Conservation (phyloP, 352 stramenopile species). For the Elongisporangium undulatum region DNA sequence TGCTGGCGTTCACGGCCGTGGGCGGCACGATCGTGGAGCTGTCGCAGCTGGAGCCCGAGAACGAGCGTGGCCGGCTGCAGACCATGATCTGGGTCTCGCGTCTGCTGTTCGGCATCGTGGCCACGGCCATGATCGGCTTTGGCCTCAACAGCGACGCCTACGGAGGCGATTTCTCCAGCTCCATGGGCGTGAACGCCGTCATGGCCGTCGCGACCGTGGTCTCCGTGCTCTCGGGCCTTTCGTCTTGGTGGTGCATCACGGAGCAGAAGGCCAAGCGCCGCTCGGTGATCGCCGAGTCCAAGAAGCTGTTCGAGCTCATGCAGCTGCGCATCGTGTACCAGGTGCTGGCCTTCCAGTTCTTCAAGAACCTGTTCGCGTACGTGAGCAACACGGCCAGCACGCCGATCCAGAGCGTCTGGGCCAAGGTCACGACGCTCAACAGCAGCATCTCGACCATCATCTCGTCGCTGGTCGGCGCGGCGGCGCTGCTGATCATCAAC, state of each 20-base stretch:
- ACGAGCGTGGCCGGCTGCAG: constrained; percentile 21
- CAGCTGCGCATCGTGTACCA: constrained; percentile 24
- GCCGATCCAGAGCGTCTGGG: constrained; percentile 18
- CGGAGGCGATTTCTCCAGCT: constrained; percentile 20
- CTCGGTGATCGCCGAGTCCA: constrained; percentile 13
- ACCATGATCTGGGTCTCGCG: constrained; percentile 23
- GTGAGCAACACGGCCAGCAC: constrained; percentile 15
- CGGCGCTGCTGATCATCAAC: constrained; percentile 16
- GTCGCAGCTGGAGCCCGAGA: constrained; percentile 24
- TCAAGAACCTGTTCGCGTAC: constrained; percentile 17
- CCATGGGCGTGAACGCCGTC: constrained; percentile 23
- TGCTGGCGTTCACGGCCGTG: constrained; percentile 49
- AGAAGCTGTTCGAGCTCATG: constrained; percentile 20
- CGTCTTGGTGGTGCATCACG: constrained; percentile 24
- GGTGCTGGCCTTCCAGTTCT: constrained; percentile 26
- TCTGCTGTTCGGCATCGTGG: constrained; percentile 20
- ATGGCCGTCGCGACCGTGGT: constrained; percentile 20
- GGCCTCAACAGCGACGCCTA: constrained; percentile 29
- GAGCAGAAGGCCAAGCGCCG: constrained; percentile 15
- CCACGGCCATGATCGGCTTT: constrained; percentile 19
- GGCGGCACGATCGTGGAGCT: constrained; percentile 44
- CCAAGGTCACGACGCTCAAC: constrained; percentile 17
- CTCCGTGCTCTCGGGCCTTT: constrained; percentile 14
- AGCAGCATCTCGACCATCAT: constrained; percentile 17
- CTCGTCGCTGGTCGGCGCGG: constrained; percentile 8